phyloP scores from a whole-genome alignment of 306 rosid genomes.

The Prunus dulcis region DNA sequence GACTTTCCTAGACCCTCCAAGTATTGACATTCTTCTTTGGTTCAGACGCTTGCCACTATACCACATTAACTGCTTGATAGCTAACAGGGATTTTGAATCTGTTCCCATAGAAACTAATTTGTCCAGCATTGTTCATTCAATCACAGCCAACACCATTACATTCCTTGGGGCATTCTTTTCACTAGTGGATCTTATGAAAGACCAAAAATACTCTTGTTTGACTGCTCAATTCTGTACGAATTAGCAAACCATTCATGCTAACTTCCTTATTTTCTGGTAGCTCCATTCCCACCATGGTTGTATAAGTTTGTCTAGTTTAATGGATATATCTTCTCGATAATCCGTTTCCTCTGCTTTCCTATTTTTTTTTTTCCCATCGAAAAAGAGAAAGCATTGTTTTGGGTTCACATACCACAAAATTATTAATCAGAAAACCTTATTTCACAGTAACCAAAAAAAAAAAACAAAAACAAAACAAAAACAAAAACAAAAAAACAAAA shows the following conservation, averaged over 20 bases:
- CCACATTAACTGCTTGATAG: background rate
- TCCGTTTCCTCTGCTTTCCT: too few relatives aligned
- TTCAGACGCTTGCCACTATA: background rate
- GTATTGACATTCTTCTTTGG: background rate
- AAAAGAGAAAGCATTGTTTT: too few relatives aligned
- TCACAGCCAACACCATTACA: background rate
- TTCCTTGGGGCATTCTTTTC: background rate
- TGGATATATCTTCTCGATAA: too few relatives aligned
- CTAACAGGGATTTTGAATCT: background rate
- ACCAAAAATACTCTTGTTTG: background rate
- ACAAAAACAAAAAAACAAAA: too few relatives aligned
- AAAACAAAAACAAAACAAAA: too few relatives aligned
- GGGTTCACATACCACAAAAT: background rate
- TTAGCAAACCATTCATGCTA: background rate
- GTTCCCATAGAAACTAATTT: background rate
- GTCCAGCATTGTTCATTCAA: background rate
- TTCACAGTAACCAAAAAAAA: background rate
- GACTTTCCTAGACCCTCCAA: background rate
- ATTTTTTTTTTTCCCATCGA: too few relatives aligned
- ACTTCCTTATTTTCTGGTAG: background rate
- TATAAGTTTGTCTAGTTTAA: background rate
- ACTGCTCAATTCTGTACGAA: background rate
- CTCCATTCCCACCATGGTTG: background rate
- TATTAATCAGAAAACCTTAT: background rate
- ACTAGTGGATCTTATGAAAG: too few relatives aligned